These are phyloP conservation scores for Begonia loranthoides DNA, from an alignment of 306 rosid species.

Conservation along the genomic window DNA sequence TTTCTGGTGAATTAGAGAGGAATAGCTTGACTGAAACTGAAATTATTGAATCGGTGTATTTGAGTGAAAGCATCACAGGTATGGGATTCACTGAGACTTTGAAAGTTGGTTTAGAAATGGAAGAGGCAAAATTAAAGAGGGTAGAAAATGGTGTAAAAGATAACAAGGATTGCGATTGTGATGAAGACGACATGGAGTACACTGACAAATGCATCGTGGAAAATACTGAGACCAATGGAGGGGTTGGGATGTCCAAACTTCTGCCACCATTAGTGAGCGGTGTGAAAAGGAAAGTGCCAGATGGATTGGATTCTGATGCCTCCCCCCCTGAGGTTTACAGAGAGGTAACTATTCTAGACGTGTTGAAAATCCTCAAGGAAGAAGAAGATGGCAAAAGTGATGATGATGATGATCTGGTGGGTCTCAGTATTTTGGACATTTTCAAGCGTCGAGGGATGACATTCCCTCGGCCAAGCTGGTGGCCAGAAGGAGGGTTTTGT, in stretches of 20 bases:
- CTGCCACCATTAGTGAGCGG: too few species aligned
- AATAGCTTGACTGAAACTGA: background rate
- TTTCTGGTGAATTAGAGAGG: background rate
- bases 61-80: background rate
- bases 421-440: background rate
- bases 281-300: too few species aligned
- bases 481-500: background rate
- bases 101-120: too few species aligned
- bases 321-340: background rate
- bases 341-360: background rate
- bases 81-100: too few species aligned
- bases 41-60: background rate
- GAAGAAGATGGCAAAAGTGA: background rate
- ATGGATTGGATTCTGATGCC: background rate
- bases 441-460: background rate
- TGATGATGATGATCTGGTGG: background rate
- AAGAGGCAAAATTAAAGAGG: too few species aligned
- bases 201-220: too few species aligned
- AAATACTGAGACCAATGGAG: too few species aligned
- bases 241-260: too few species aligned
- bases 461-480: constrained; percentile 1
- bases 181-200: too few species aligned
- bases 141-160: too few species aligned
- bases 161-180: too few species aligned
- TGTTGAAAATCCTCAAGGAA: background rate